phyloP scores from a whole-genome alignment of 1,139 yeast genomes.

The Diutina rugosa region DNA sequence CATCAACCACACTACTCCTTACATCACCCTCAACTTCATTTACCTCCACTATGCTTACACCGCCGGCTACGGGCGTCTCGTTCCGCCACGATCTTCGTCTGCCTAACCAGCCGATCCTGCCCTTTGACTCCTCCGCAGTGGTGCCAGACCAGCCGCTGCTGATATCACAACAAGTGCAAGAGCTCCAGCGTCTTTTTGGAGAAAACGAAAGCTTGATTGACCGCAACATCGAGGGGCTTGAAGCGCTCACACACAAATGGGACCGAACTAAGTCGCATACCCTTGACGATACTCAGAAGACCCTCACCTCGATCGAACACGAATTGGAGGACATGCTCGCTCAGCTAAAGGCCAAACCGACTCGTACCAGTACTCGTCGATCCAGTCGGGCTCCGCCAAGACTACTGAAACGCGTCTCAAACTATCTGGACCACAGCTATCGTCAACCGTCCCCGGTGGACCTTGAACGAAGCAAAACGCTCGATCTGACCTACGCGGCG shows the following conservation, averaged over 20 bases:
- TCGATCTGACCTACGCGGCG: constrained; percentile 1
- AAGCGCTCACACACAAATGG: not conserved
- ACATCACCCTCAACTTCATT: not conserved
- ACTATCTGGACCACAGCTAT: not conserved
- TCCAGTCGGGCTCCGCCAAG: not conserved
- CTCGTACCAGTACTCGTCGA: not conserved
- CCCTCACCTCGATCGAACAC: not conserved
- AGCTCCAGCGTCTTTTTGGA: not conserved
- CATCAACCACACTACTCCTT: no score
- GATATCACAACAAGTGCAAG: not conserved
- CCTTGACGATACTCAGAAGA: not conserved
- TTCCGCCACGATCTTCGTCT: constrained; percentile 1
- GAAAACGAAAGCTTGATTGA: not conserved
- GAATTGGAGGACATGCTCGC: not conserved
- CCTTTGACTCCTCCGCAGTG: not conserved
- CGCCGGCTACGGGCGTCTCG: not conserved
- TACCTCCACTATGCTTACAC: not conserved
- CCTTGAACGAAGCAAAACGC: not conserved
- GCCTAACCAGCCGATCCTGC: not conserved
- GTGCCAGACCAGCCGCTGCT: not conserved
- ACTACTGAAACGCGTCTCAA: not conserved
- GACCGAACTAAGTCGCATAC: not conserved
- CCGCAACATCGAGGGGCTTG: not conserved
- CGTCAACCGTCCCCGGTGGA: not conserved
- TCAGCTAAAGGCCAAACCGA: not conserved